Evolutionary conservation across 1,284 basidiomycete genomes (phyloP).

Genomic region (Sanghuangporus weigelae): DNA sequence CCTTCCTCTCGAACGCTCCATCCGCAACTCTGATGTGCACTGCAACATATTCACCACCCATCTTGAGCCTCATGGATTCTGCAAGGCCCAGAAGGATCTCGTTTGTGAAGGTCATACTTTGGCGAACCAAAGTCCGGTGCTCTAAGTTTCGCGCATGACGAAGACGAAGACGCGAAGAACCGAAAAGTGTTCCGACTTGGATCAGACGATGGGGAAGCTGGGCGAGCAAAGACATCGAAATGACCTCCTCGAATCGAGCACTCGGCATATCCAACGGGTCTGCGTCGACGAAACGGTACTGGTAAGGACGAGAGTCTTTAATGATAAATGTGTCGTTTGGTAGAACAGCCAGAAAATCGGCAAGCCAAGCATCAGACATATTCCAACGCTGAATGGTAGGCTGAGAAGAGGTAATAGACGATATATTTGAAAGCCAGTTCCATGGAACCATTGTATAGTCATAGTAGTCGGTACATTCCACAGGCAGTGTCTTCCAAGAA

Average conservation of each 20-base stretch:
- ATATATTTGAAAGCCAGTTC: slow-evolving; percentile 60
- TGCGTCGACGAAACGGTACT: slow-evolving; percentile 62
- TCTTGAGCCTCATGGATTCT: slow-evolving; percentile 33
- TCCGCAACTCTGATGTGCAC: slow-evolving; percentile 66
- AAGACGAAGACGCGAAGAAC: slow-evolving; percentile 58
- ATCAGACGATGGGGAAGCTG: slow-evolving; percentile 41
- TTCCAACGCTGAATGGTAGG: slow-evolving; percentile 42
- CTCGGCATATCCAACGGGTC: slow-evolving; percentile 26
- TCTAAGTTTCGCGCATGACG: slow-evolving; percentile 32
- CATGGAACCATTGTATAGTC: slow-evolving; percentile 61
- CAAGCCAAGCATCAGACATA: slow-evolving; percentile 44
- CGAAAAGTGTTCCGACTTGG: slow-evolving; percentile 64
- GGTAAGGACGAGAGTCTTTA: slow-evolving; percentile 51
- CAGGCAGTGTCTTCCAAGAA: slow-evolving; percentile 29
- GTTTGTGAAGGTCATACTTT: slow-evolving; percentile 49
- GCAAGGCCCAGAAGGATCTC: slow-evolving; percentile 38
- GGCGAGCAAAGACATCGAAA: slow-evolving; percentile 41
- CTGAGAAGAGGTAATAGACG: slow-evolving; percentile 32
- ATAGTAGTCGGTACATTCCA: slow-evolving; percentile 55
- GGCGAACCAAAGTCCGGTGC: slow-evolving; percentile 42
- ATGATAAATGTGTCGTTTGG: slow-evolving; percentile 41
- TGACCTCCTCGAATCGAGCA: slow-evolving; percentile 38
- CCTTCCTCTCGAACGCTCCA: slow-evolving; percentile 47
- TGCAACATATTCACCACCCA: slow-evolving; percentile 55
- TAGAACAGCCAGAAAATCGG: slow-evolving; percentile 35